Percentiles rank a stretch among this genome's conserved stretches.
Evolutionary conservation across 1,284 basidiomycete genomes (phyloP).

Genomic region (Malassezia yamatoensis): DNA sequence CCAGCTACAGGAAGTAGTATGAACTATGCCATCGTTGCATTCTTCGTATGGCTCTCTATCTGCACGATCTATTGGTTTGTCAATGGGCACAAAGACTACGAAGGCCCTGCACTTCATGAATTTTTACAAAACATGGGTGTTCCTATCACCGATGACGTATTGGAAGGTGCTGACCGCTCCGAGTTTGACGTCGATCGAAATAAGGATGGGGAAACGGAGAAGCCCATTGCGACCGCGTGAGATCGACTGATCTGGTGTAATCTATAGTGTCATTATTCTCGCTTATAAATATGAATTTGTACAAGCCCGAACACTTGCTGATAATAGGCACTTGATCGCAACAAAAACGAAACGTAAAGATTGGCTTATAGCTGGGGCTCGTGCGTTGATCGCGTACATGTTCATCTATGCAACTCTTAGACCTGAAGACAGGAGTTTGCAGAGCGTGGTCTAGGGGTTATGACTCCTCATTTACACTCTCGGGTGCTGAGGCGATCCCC

Average conservation of each 20-base stretch:
- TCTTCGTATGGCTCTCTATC: conserved; percentile 23
- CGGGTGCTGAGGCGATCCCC: conserved; percentile 20
- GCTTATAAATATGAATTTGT: too few species aligned
- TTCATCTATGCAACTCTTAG: not conserved
- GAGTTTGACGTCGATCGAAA: not conserved
- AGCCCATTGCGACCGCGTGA: not conserved
- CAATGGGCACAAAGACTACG: conserved; percentile 22
- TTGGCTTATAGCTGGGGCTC: too few species aligned
- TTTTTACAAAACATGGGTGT: not conserved
- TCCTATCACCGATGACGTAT: not conserved
- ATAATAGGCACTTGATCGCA: not conserved
- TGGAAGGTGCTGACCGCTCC: not conserved
- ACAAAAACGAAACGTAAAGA: not conserved
- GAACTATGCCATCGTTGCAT: conserved; percentile 50
- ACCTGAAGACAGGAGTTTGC: not conserved
- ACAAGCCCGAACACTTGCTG: not conserved
- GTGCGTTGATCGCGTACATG: too few species aligned
- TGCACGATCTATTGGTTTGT: conserved; percentile 23
- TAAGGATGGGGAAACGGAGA: not conserved
- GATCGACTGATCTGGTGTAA: not conserved
- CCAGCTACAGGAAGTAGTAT: conserved; percentile 49
- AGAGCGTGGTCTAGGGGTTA: conserved; percentile 23
- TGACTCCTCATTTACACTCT: conserved; percentile 20
- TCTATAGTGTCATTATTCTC: too few species aligned
- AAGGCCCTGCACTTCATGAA: conserved; percentile 16